These are phyloP conservation scores for Fusarium begoniae DNA, from an alignment of 2,329 filamentous ascomycete species.

Conservation along the genomic window DNA sequence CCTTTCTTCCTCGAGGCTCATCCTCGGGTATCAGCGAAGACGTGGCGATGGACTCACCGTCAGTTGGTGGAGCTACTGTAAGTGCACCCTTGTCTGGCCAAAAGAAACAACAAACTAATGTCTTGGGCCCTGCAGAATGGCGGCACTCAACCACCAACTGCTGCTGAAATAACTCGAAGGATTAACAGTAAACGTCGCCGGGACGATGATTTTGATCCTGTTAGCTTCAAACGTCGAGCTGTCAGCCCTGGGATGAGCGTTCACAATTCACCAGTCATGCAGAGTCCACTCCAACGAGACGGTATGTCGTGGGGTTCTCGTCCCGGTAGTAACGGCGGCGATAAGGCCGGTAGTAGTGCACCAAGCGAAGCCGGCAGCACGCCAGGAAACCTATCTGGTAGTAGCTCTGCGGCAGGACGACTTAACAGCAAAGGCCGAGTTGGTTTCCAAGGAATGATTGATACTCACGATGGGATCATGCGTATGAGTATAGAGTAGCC, in stretches of 20 bases:
- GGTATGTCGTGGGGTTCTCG: constrained; percentile 76
- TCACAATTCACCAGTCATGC: constrained; percentile 87
- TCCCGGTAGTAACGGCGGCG: constrained; percentile 69
- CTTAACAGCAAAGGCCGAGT: constrained; percentile 69
- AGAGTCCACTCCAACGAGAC: constrained; percentile 82
- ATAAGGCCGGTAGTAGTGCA: constrained; percentile 61
- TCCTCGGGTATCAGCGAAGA: constrained; percentile 74
- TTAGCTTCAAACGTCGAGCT: constrained; percentile 88
- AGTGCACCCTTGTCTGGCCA: constrained; percentile 12
- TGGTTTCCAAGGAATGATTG: constrained; percentile 91
- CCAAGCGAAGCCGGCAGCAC: constrained; percentile 60
- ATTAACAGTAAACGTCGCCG: constrained; percentile 84
- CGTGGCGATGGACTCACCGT: constrained; percentile 76
- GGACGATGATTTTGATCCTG: constrained; percentile 90
- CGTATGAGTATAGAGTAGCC: constrained; percentile 94
- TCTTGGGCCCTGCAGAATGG: constrained; percentile 41
- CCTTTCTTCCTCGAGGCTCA: constrained; percentile 67
- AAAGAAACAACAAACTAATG: constrained; percentile 28
- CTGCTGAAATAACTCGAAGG: constrained; percentile 79
- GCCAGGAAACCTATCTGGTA: constrained; percentile 38
- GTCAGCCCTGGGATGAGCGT: constrained; percentile 92
- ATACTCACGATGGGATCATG: constrained; percentile 95
- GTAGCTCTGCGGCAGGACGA: constrained; percentile 53
- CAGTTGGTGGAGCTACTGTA: constrained; percentile 50
- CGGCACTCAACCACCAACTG: constrained; percentile 63